phyloP scores from a whole-genome alignment of 352 stramenopile species.

The Phytophthora nicotianae region DNA sequence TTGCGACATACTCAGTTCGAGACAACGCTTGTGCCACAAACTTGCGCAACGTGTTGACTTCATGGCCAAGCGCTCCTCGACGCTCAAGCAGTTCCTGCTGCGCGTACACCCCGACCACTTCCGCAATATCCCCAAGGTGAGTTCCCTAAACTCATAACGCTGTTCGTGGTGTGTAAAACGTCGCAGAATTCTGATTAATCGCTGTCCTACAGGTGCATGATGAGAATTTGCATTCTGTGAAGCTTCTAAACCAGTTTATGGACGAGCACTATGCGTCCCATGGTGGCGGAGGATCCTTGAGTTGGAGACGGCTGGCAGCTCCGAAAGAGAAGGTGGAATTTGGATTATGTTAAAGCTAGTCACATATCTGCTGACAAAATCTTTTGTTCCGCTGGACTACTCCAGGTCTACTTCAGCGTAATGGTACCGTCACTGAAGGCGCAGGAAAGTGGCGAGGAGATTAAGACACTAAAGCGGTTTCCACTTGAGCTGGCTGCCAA shows the following conservation, averaged over 20 bases:
- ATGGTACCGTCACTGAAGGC: conserved; percentile 20
- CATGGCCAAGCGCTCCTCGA: conserved; percentile 53
- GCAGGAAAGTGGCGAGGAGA: neutral
- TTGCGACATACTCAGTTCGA: conserved; percentile 25
- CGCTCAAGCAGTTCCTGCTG: conserved; percentile 77
- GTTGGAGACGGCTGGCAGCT: conserved; percentile 10
- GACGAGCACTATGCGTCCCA: conserved; percentile 48
- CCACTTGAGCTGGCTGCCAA: conserved; percentile 45
- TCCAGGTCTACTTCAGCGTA: conserved; percentile 46
- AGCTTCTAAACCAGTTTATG: conserved; percentile 78
- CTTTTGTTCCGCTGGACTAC: neutral
- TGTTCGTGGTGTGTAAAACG: neutral
- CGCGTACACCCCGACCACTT: conserved; percentile 76
- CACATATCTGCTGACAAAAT: conserved; percentile 1
- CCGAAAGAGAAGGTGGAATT: conserved; percentile 23
- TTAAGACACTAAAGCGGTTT: conserved; percentile 51
- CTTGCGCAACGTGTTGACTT: neutral
- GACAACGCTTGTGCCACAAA: neutral
- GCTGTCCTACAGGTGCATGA: conserved; percentile 50
- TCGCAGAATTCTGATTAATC: neutral
- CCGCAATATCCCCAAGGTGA: conserved; percentile 49
- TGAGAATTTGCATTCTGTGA: conserved; percentile 71
- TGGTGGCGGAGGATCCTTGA: conserved; percentile 7
- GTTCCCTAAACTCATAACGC: neutral
- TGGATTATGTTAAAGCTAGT: neutral